Base-by-base conservation (phyloP, 371 early-diverging fungal genomes). In the Parasitella parasitica region DNA sequence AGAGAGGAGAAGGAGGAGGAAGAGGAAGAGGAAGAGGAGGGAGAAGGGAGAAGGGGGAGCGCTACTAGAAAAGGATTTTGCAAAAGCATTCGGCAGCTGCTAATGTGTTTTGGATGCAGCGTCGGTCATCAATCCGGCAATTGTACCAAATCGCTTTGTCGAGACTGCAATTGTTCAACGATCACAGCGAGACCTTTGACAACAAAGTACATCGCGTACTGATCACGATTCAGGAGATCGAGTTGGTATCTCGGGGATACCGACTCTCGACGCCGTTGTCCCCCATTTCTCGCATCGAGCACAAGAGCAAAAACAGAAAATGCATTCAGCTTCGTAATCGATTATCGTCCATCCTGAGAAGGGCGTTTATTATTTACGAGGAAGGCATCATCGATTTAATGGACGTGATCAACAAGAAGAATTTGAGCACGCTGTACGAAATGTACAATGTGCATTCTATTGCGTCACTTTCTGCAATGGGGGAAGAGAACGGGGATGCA, bases 191-290 rank as follows among this genome's bases (percentile, higher is more conserved):
- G 53, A 38, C 64, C 1, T 70, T 86, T 13, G 89, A 89, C 54
- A 75, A 75, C 35, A 83, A 83, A 61, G 71, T 87, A n/a, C 83
- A 85, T 43, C 77, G 82, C 16, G 78, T 85, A 15, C 67, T 90
- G 13, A 84, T 83, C 56, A 83, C 84, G 12, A 84, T 90, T 28
- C 89, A 87, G 64, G 90, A 90, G 59, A 86, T 90, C 34, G 90
- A 90, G 57, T 77, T 90, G 0, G 88, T 90, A 3, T 85, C 90
- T 16, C 82, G 89, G 28, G 90, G 90, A 1, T 90, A 88, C 57
- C 75, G 89, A 38, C 71, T 88, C 8, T 86, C 87, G 0, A 82
- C 81, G 1, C 87, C 87, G 0, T 70, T 86, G 2, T 81, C 87
- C 6, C 89, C 89, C 6, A 85, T 86, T 26, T 84, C 86, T 12